A percentile compares a stretch with the other conserved stretches of the same genome.
Evolutionary conservation across 1,284 basidiomycete genomes (phyloP).

Genomic region (Rhodotorula sp.): DNA sequence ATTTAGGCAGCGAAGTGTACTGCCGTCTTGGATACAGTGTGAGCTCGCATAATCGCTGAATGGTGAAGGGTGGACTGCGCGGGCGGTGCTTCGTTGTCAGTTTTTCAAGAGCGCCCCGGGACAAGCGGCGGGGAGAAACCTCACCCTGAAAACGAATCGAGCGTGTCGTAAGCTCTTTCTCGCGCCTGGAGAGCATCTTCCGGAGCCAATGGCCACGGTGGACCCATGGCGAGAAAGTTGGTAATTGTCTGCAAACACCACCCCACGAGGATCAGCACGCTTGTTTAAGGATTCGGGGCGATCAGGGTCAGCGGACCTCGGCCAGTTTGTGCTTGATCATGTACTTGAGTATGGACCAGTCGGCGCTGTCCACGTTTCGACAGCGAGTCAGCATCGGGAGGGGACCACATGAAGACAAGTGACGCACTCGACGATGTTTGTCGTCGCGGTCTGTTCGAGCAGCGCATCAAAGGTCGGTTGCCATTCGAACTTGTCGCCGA

Average conservation of each 20-base stretch:
- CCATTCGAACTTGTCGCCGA: slow-evolving; percentile 28
- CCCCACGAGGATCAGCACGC: too few relatives aligned
- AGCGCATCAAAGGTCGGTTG: slow-evolving; percentile 61
- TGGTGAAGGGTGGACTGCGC: slow-evolving; percentile 72
- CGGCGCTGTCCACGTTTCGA: slow-evolving; percentile 56
- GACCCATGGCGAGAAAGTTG: slow-evolving; percentile 48
- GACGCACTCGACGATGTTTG: slow-evolving; percentile 65
- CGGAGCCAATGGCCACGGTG: slow-evolving; percentile 29
- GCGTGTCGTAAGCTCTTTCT: slow-evolving; percentile 41
- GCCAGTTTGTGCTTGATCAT: slow-evolving; percentile 68
- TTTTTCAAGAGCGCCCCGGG: too few relatives aligned
- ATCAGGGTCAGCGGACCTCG: slow-evolving; percentile 54
- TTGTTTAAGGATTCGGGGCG: too few relatives aligned
- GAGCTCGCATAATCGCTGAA: slow-evolving; percentile 88
- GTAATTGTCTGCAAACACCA: slow-evolving; percentile 58
- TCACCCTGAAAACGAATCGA: slow-evolving; percentile 30
- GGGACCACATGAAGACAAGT: background rate
- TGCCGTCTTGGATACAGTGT: slow-evolving; percentile 65
- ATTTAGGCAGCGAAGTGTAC: slow-evolving; percentile 80
- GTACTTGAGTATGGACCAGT: slow-evolving; percentile 70
- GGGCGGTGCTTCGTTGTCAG: background rate
- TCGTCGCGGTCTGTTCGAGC: slow-evolving; percentile 65
- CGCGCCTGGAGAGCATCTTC: slow-evolving; percentile 37
- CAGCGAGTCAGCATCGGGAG: slow-evolving; percentile 16
- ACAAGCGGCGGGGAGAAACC: background rate